Evolutionary conservation across 371 early-diverging fungal genomes (phyloP).

Genomic region (Rhizomucor miehei): DNA sequence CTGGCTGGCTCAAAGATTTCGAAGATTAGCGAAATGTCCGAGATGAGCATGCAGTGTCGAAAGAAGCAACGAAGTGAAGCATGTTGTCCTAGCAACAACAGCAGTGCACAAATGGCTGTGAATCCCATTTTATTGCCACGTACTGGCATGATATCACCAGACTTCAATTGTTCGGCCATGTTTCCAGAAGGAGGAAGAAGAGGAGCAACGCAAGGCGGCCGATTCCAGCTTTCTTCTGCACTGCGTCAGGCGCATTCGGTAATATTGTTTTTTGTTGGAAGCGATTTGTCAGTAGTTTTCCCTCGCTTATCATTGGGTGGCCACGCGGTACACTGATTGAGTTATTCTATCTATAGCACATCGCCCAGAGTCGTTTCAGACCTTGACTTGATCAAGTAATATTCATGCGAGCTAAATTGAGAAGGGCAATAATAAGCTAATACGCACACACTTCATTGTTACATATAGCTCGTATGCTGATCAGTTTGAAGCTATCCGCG

Average conservation of each 20-base stretch:
- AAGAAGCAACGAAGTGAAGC: too few relatives aligned
- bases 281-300: conserved; percentile 24
- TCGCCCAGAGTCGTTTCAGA: conserved; percentile 13
- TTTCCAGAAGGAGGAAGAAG: too few relatives aligned
- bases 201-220: too few relatives aligned
- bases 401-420: background rate
- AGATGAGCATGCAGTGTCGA: too few relatives aligned
- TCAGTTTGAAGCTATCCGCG: conserved; percentile 22
- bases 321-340: background rate
- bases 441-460: too few relatives aligned
- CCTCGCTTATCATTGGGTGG: background rate
- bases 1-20: too few relatives aligned
- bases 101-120: too few relatives aligned
- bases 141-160: too few relatives aligned
- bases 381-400: conserved; percentile 18
- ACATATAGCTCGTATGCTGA: conserved; percentile 26
- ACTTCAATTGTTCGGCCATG: too few relatives aligned
- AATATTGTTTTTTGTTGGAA: conserved; percentile 29
- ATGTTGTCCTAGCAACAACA: too few relatives aligned
- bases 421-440: background rate
- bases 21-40: too few relatives aligned
- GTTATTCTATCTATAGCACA: conserved; percentile 7
- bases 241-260: conserved; percentile 16
- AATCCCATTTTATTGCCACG: too few relatives aligned
- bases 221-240: conserved; percentile 17